Conservation (phyloP, 2,329 filamentous ascomycete genomes). For the Calonectria hawksworthii region DNA sequence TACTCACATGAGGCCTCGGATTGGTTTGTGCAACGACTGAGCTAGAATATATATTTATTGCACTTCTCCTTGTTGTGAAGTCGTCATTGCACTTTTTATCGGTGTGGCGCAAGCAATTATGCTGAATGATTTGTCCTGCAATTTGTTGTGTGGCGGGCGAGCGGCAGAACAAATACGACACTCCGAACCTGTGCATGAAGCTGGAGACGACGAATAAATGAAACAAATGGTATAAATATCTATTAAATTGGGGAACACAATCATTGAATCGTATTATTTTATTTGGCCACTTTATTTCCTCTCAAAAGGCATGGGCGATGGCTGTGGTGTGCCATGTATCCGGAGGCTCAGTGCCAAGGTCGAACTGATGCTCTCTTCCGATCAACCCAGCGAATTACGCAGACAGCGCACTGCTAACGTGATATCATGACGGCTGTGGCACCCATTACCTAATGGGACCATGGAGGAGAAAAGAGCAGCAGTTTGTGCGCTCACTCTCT, state of each 20-base stretch:
- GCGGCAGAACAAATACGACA: not conserved
- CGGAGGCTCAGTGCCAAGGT: not conserved
- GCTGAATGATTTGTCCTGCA: not conserved
- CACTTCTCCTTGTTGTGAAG: not conserved
- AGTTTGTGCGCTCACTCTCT: not conserved
- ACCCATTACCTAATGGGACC: not conserved
- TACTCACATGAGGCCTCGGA: not conserved
- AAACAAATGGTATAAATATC: not conserved
- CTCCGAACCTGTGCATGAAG: not conserved
- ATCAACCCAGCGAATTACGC: not conserved
- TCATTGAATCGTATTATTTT: not conserved
- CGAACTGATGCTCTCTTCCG: not conserved
- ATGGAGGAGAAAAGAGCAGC: not conserved
- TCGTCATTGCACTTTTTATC: not conserved
- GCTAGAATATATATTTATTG: not conserved
- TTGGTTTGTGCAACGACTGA: not conserved
- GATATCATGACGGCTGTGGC: slow-evolving; percentile 19
- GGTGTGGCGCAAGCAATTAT: not conserved
- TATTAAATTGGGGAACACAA: not conserved
- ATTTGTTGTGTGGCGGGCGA: not conserved
- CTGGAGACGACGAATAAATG: not conserved
- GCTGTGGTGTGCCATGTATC: not conserved
- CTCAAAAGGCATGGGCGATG: not conserved
- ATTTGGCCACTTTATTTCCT: not conserved
- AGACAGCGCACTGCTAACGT: not conserved